These are phyloP conservation scores for Suhomyces wounanorum DNA, from an alignment of 1,139 yeast genomes.

Conservation along the genomic window DNA sequence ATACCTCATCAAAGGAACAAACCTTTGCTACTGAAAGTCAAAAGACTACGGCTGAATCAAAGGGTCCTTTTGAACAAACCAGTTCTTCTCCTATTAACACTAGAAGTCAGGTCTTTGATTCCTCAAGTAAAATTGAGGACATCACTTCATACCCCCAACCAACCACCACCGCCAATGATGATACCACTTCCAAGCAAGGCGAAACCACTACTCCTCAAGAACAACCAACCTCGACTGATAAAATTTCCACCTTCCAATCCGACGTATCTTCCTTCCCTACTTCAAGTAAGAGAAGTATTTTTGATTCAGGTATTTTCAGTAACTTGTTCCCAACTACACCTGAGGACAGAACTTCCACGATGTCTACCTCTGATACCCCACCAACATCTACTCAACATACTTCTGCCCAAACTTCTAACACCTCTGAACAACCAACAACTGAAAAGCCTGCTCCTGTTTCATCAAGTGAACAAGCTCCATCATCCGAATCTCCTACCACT, in stretches of 20 bases:
- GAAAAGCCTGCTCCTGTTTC: background rate
- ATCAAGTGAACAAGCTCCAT: background rate
- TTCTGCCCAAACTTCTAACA: background rate
- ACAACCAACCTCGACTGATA: background rate
- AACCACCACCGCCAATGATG: background rate
- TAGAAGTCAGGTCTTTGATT: background rate
- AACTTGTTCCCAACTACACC: background rate
- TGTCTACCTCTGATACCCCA: background rate
- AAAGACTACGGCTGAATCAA: background rate
- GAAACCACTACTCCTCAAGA: background rate
- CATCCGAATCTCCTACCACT: conserved; percentile 6
- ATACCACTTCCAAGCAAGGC: background rate
- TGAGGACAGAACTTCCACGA: background rate
- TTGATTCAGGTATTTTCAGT: background rate
- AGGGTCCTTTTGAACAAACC: background rate
- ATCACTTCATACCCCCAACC: background rate
- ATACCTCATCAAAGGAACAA: background rate
- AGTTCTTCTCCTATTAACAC: background rate
- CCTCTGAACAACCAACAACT: background rate
- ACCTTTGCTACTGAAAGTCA: background rate
- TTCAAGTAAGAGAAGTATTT: background rate
- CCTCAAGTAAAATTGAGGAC: background rate
- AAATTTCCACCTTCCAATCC: background rate
- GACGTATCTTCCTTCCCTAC: background rate
- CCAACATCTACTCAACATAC: background rate